Conservation (phyloP, 2,329 filamentous ascomycete genomes). For the Metarhizium album region DNA sequence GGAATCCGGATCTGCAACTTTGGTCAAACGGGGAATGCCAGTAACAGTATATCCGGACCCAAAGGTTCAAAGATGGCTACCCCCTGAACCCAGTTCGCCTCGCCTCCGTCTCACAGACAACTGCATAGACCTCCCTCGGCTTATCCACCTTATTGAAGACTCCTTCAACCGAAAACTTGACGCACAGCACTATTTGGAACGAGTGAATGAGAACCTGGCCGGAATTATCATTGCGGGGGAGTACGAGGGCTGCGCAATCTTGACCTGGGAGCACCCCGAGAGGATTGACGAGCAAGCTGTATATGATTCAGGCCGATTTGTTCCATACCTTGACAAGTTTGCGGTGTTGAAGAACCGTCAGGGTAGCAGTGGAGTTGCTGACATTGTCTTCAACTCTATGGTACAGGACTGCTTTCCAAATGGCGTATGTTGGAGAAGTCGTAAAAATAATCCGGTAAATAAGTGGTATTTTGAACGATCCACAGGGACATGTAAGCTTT, state of each 20-base stretch:
- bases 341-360: conserved; percentile 83
- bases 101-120: conserved; percentile 66
- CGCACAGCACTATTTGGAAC: conserved; percentile 66
- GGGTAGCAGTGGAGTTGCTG: conserved; percentile 83
- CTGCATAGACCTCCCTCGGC: conserved; percentile 69
- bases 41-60: conserved; percentile 74
- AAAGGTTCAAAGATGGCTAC: conserved; percentile 56
- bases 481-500: conserved; percentile 70
- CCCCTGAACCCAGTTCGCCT: conserved; percentile 46
- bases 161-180: conserved; percentile 83
- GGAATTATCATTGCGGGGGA: conserved; percentile 91
- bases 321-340: conserved; percentile 96
- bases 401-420: conserved; percentile 77
- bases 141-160: conserved; percentile 84
- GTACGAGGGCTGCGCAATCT: conserved; percentile 88
- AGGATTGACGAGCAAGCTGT: conserved; percentile 44
- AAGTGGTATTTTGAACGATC: conserved; percentile 98
- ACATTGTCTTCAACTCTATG: conserved; percentile 95
- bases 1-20: conserved; percentile 49
- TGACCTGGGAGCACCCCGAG: conserved; percentile 82
- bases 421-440: conserved; percentile 86
- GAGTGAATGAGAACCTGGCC: conserved; percentile 72
- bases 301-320: conserved; percentile 49
- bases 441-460: conserved; percentile 89
- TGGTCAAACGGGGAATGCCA: conserved; percentile 86